phyloP scores from a whole-genome alignment of 306 rosid genomes.

The Datisca glomerata region DNA sequence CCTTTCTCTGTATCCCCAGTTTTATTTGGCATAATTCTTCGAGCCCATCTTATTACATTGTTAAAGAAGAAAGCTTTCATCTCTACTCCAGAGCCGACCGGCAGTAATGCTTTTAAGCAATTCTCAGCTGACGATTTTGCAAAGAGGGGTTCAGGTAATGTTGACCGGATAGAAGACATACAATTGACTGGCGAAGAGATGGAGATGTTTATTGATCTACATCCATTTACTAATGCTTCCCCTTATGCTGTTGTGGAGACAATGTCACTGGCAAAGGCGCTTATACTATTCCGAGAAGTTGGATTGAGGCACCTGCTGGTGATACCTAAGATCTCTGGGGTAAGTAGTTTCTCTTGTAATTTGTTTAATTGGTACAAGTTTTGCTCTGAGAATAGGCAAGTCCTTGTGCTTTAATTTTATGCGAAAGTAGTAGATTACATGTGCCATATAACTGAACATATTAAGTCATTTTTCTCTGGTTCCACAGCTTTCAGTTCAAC shows the following conservation, averaged over 20 bases:
- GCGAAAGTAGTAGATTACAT: too few relatives aligned
- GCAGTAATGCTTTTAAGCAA: slow-evolving; percentile 16
- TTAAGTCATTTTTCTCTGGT: too few relatives aligned
- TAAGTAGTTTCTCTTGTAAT: slow-evolving; percentile 33
- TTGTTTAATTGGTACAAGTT: too few relatives aligned
- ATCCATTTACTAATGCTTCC: slow-evolving; percentile 79
- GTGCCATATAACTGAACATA: too few relatives aligned
- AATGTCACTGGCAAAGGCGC: slow-evolving; percentile 88
- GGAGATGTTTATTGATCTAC: slow-evolving; percentile 82
- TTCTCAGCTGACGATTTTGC: slow-evolving; percentile 64
- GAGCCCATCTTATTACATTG: slow-evolving; percentile 63
- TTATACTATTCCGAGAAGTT: slow-evolving; percentile 58
- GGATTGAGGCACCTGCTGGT: slow-evolving; percentile 90
- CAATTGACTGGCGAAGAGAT: slow-evolving; percentile 56
- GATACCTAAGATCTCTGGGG: slow-evolving; percentile 64
- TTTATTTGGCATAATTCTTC: slow-evolving; percentile 69
- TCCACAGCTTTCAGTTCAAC: too few relatives aligned
- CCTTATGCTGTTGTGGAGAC: slow-evolving; percentile 90
- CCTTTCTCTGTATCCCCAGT: slow-evolving; percentile 44
- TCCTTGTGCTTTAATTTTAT: too few relatives aligned
- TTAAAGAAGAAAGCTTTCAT: slow-evolving; percentile 64
- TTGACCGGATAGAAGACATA: slow-evolving; percentile 43
- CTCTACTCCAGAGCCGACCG: slow-evolving; percentile 22
- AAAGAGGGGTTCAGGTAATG: slow-evolving; percentile 46
- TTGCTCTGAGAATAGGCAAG: too few relatives aligned